Conservation (phyloP, 2,329 filamentous ascomycete genomes). For the Sclerotinia borealis region DNA sequence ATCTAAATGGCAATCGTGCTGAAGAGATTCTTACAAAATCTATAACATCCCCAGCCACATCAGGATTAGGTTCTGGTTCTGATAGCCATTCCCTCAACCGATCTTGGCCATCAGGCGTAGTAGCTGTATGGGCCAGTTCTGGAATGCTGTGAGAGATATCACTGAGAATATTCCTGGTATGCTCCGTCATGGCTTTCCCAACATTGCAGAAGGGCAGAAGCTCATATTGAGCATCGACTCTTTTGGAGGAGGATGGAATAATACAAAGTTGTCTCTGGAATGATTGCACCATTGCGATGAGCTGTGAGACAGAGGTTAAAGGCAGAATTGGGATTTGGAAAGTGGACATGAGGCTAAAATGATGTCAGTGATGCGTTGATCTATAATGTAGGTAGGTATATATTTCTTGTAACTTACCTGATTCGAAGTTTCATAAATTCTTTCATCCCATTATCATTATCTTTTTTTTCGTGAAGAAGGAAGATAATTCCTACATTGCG, state of each 20-base stretch:
- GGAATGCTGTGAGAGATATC: constrained; percentile 28
- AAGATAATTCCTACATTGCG: constrained; percentile 30
- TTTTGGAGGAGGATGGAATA: constrained; percentile 1
- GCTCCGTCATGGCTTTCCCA: constrained; percentile 27
- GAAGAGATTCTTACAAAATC: constrained; percentile 19
- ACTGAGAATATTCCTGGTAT: constrained; percentile 30
- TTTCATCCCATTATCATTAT: constrained; percentile 20
- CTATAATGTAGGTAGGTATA: neutral
- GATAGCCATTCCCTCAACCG: constrained; percentile 24
- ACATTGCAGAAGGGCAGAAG: constrained; percentile 30
- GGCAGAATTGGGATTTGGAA: constrained; percentile 31
- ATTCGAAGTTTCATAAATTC: constrained; percentile 29
- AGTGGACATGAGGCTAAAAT: constrained; percentile 22
- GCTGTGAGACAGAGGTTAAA: constrained; percentile 19
- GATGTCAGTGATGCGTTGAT: constrained; percentile 8
- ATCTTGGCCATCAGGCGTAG: constrained; percentile 22
- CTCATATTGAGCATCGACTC: constrained; percentile 13
- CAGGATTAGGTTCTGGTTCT: constrained; percentile 16
- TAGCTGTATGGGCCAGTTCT: constrained; percentile 25
- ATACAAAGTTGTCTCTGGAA: constrained; percentile 27
- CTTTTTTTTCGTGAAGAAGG: constrained; percentile 24
- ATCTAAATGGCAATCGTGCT: neutral
- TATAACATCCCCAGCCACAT: constrained; percentile 24
- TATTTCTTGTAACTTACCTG: constrained; percentile 21
- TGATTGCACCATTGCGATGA: constrained; percentile 22